These are phyloP conservation scores for Ascoidea rubescens DNA, from an alignment of 805 yeast species.

Conservation along the genomic window DNA sequence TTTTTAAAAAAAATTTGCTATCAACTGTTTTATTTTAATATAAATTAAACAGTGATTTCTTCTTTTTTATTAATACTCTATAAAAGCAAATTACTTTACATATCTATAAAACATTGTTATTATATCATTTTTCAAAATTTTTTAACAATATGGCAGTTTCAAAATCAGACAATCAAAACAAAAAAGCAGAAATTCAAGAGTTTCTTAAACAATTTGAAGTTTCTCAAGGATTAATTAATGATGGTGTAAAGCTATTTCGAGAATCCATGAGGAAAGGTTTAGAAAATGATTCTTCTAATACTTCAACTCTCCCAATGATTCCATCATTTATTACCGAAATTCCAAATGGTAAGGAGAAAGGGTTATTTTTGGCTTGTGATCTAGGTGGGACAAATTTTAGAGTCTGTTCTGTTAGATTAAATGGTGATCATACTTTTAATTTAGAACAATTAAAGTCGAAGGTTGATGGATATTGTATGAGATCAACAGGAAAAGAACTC, in stretches of 20 bases:
- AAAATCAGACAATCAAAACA: background rate
- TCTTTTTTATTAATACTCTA: no score
- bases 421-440: conserved; percentile 68
- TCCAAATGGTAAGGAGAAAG: conserved; percentile 78
- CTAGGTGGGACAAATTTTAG: conserved; percentile 95
- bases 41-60: no score
- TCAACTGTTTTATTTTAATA: no score
- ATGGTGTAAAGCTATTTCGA: conserved; percentile 42
- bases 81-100: no score
- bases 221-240: conserved; percentile 25
- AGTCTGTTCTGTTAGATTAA: conserved; percentile 73
- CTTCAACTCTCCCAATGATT: conserved; percentile 63
- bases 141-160: background rate
- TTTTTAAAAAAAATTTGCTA: no score
- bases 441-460: conserved; percentile 65
- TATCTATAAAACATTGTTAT: no score
- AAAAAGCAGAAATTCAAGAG: conserved; percentile 13
- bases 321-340: conserved; percentile 79
- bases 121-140: no score
- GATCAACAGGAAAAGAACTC: conserved; percentile 49
- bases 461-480: conserved; percentile 68
- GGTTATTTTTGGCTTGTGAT: conserved; percentile 80
- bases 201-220: conserved; percentile 28
- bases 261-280: conserved; percentile 51
- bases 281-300: conserved; percentile 23